These are phyloP conservation scores for Rhododendron ovatum DNA, from an alignment of 148 eudicot genomes.

Conservation along the genomic window DNA sequence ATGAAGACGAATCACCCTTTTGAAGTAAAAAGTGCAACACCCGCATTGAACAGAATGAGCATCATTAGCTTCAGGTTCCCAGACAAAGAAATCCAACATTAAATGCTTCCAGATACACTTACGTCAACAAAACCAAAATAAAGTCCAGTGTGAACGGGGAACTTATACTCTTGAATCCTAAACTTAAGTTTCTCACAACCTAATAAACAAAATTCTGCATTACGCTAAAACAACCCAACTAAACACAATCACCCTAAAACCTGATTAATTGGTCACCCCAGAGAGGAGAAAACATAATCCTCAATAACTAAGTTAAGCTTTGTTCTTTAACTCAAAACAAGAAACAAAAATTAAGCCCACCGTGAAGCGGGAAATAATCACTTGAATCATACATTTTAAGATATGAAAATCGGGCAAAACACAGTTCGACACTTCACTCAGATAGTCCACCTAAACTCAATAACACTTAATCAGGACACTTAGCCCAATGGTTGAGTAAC, in stretches of 20 bases:
- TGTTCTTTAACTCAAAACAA: background rate
- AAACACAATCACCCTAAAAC: background rate
- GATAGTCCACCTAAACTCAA: background rate
- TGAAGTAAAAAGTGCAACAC: background rate
- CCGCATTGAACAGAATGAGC: background rate
- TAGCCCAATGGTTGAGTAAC: background rate
- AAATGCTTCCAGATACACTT: background rate
- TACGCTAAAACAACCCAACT: background rate
- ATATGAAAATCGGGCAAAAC: background rate
- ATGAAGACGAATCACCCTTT: background rate
- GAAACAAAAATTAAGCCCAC: background rate
- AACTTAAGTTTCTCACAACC: background rate
- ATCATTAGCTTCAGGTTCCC: background rate
- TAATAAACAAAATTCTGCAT: background rate
- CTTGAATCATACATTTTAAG: background rate
- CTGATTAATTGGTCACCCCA: background rate
- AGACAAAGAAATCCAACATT: background rate
- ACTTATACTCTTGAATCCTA: background rate
- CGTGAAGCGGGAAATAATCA: background rate
- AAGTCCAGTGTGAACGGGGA: background rate
- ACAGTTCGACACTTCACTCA: background rate
- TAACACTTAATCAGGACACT: background rate
- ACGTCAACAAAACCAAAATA: background rate
- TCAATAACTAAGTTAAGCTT: background rate
- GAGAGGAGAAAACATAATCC: background rate